These are phyloP conservation scores for Macroventuria anomochaeta DNA, from an alignment of 2,329 filamentous ascomycete species.

Conservation along the genomic window DNA sequence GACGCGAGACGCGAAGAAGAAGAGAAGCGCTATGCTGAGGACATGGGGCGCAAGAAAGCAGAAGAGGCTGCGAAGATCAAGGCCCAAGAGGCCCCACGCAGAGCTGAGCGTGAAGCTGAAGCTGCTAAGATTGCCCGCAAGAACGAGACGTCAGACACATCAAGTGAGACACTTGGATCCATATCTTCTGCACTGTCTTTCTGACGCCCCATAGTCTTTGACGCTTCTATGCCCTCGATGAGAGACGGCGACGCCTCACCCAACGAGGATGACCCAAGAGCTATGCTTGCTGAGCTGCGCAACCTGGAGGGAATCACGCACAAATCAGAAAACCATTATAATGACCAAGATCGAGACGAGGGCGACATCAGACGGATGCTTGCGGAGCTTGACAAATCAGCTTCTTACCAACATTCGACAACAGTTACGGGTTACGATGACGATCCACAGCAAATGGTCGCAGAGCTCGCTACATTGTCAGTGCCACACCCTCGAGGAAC, in stretches of 20 bases:
- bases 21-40: no score
- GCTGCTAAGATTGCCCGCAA: no score
- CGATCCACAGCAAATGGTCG: slow-evolving; percentile 13
- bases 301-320: neutral
- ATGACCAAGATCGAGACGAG: neutral
- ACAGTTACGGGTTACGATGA: neutral
- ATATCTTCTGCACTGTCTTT: no score
- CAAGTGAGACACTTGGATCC: no score
- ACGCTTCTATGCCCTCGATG: neutral
- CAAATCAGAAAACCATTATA: neutral
- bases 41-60: no score
- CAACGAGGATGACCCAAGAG: neutral
- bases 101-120: no score
- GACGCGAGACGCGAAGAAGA: neutral
- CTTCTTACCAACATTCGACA: neutral
- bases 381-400: slow-evolving; percentile 2
- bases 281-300: slow-evolving; percentile 8
- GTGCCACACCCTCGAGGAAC: neutral
- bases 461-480: slow-evolving; percentile 7
- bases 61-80: no score
- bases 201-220: neutral
- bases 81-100: no score
- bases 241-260: neutral
- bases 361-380: slow-evolving; percentile 8
- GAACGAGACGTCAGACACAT: no score